These are phyloP conservation scores for Serpula lacrymans DNA, from an alignment of 768 basidiomycete genomes.

Conservation along the genomic window DNA sequence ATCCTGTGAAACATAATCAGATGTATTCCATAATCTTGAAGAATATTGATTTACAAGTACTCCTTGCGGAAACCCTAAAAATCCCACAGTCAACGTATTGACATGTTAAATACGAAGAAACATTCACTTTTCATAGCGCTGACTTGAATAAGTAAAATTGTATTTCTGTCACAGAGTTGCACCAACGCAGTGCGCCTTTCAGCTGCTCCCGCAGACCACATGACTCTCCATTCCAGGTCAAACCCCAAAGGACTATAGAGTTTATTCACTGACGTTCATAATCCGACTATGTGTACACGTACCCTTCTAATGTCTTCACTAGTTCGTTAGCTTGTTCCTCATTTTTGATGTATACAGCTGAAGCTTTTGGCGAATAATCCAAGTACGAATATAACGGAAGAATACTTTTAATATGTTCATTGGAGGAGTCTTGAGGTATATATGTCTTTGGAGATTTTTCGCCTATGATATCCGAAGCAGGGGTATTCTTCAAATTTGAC, in stretches of 20 bases:
- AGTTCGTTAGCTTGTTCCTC: slow-evolving; percentile 43
- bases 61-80: slow-evolving; percentile 41
- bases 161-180: slow-evolving; percentile 40
- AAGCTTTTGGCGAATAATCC: slow-evolving; percentile 24
- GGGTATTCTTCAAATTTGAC: too few relatives aligned
- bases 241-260: slow-evolving; percentile 43
- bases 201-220: slow-evolving; percentile 25
- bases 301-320: slow-evolving; percentile 35
- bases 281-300: slow-evolving; percentile 8
- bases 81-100: slow-evolving; percentile 1
- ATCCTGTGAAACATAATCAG: slow-evolving; percentile 25
- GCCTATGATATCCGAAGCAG: too few relatives aligned
- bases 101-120: background rate
- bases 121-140: slow-evolving; percentile 42
- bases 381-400: slow-evolving; percentile 37
- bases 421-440: too few relatives aligned
- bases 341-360: slow-evolving; percentile 36
- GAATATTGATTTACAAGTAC: slow-evolving; percentile 29
- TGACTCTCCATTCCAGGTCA: slow-evolving; percentile 49
- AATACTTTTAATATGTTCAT: too few relatives aligned
- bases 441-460: too few relatives aligned
- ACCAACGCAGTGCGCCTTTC: slow-evolving; percentile 41
- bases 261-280: background rate
- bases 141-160: slow-evolving; percentile 46
- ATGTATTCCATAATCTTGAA: background rate